Conservation (phyloP, 306 rosid genomes). For the Vigna unguiculata region DNA sequence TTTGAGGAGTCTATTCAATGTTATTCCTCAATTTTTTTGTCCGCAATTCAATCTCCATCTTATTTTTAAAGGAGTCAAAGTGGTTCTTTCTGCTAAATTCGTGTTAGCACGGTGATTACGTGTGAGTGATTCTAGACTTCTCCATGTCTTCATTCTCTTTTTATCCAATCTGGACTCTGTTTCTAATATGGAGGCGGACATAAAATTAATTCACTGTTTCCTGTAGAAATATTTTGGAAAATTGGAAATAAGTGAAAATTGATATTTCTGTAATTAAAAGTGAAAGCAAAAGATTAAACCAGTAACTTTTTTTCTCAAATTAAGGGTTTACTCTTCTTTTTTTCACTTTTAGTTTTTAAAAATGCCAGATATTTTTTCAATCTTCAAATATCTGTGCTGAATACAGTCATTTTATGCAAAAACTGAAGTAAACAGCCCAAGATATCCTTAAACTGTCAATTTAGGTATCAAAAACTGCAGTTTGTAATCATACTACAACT, state of each 20-base stretch:
- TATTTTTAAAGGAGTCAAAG: no score
- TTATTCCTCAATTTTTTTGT: no score
- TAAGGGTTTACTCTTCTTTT: background rate
- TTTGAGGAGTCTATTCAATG: no score
- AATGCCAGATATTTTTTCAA: no score
- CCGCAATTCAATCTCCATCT: no score
- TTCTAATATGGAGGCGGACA: no score
- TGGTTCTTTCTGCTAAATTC: no score
- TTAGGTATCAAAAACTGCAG: background rate
- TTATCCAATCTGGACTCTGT: no score
- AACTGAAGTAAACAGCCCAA: background rate
- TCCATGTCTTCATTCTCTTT: no score
- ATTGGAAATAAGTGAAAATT: background rate
- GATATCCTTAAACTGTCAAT: background rate
- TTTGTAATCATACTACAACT: conserved; percentile 3
- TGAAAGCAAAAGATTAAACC: background rate
- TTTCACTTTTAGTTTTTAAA: no score
- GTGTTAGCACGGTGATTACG: no score
- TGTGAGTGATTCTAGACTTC: no score
- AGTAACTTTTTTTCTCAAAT: background rate
- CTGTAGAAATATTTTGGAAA: background rate
- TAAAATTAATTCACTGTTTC: background rate
- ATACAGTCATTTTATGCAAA: background rate
- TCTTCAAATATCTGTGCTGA: background rate
- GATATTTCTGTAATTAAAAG: background rate